Evolutionary conservation across 164 flowering plant species (phyloP).

Genomic region (Sedum album): DNA sequence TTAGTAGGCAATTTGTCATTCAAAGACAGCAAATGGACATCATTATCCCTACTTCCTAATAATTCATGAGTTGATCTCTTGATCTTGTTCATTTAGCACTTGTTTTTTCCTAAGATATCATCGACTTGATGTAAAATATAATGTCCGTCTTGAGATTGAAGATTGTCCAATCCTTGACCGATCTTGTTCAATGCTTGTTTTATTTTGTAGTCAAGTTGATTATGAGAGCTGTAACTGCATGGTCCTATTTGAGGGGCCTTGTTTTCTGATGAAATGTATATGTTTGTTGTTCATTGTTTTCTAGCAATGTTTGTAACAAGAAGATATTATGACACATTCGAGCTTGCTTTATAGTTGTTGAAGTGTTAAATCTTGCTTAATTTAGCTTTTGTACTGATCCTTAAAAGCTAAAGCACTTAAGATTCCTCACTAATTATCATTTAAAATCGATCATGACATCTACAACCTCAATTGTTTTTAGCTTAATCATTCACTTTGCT

Average conservation of each 20-base stretch:
- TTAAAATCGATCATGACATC: neutral
- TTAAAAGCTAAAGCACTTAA: neutral
- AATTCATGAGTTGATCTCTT: neutral
- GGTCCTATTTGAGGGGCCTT: too few species aligned
- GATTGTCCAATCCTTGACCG: neutral
- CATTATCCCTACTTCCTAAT: neutral
- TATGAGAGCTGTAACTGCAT: too few species aligned
- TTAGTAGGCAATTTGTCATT: constrained; percentile 3
- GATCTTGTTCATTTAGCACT: neutral
- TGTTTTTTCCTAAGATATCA: neutral
- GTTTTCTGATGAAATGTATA: too few species aligned
- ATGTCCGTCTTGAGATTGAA: too few species aligned
- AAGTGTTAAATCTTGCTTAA: neutral
- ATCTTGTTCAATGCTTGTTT: neutral
- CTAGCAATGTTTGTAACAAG: too few species aligned
- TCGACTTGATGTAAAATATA: neutral
- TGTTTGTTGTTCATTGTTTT: too few species aligned
- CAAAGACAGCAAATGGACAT: neutral
- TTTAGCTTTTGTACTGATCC: neutral
- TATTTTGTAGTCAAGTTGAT: too few species aligned
- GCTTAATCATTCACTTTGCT: too few species aligned
- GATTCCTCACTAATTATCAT: neutral
- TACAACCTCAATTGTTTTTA: too few species aligned
- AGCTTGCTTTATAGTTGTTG: constrained; percentile 2
- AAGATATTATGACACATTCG: neutral